Base-by-base conservation (phyloP, 352 stramenopile genomes). In the Globisporangium nagaii region DNA sequence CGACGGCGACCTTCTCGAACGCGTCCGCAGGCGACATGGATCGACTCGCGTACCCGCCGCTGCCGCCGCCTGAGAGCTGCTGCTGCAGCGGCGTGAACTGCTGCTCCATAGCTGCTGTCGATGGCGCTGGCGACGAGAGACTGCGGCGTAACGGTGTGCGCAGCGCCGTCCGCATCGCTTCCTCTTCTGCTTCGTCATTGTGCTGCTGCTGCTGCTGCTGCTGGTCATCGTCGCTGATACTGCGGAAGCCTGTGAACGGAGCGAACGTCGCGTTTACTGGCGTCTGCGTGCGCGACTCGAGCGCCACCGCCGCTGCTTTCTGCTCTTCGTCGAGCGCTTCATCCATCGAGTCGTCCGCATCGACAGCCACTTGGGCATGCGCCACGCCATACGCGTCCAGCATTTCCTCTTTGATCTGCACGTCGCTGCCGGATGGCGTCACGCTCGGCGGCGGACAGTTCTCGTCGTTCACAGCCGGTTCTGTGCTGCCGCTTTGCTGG, bases 11-110 rank as follows among this genome's bases (percentile, higher is more conserved):
- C 39, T 90, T 90, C 34, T 90, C 75, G 19, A 90, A 58, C 31
- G 76, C 66, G 46, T 84, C 68, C 5, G 75, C 75, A 12, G 79
- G 75, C 1, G 75, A 87, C 28, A 89, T 65, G 11, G 71, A 77
- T 3, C 66, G 71, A 40, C 46, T 61, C 19, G 35, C 24, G 42
- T 27, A 36, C n/a, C n/a, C n/a, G n/a, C n/a, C n/a, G n/a, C n/a
- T n/a, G n/a, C n/a, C n/a, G 13, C 42, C 63, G 54, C 56, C 53
- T 60, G 13, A 65, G 40, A 20, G 57, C 40, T 58, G 59, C 50
- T 28, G 61, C 20, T 52, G 20, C 20, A 63, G 43, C 28, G 50
- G 39, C 32, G 57, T 62, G 2, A 43, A 63, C 8, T 65, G 53
- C 48, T 70, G 73, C 37, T 40, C 67, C 13, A 52, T 59, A 5